Evolutionary conservation across 768 basidiomycete genomes (phyloP), one percentile per base, ranked within the genome.

Genomic region (Lyophyllum semitale): DNA sequence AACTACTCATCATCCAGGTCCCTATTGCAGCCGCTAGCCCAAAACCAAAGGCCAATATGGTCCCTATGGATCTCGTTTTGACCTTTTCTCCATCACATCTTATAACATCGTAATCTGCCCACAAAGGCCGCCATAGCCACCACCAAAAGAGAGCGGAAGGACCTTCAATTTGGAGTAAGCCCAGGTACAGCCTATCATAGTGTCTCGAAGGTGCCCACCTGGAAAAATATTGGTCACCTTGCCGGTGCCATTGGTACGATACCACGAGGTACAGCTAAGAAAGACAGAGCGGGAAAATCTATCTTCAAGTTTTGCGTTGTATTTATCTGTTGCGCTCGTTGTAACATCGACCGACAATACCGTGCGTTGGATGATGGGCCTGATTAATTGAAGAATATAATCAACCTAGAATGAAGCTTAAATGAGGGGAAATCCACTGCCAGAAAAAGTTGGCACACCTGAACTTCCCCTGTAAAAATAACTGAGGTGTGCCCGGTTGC

Each of bases 401-500:
- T 73, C 60, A 27, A 77, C 66, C 80, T 80, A 47, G 4, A 25
- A 42, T 4, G 22, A 32, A 32, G 4, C 20, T 9, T 7, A 12
- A 4, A 42, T 42, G 41, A 42, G 41, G 22, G 22, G n/a, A 23
- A 7, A 25, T 5, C n/a, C 22, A 23, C 22, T 13, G 22, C 22
- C 29, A 29, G 9, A 25, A 45, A 23, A 17, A 20, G 30, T 20
- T 15, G 4, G 37, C 60, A 15, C 15, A 76, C 78, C 68, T 80
- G 78, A n/a, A 68, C 59, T 58, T 81, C 80, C 27, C 74, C 70
- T 23, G 68, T 69, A 60, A 73, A 77, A 13, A 79, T 59, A n/a
- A 77, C 71, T 11, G 78, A 79, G 4, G 73, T 75, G 59, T 79
- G 73, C 1, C 77, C 79, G 26, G 78, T 77, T 5, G 62, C 60